Percentiles rank a stretch among this genome's conserved stretches.
Evolutionary conservation across 2,329 filamentous ascomycete genomes (phyloP).

Genomic region (Fusarium miscanthi): DNA sequence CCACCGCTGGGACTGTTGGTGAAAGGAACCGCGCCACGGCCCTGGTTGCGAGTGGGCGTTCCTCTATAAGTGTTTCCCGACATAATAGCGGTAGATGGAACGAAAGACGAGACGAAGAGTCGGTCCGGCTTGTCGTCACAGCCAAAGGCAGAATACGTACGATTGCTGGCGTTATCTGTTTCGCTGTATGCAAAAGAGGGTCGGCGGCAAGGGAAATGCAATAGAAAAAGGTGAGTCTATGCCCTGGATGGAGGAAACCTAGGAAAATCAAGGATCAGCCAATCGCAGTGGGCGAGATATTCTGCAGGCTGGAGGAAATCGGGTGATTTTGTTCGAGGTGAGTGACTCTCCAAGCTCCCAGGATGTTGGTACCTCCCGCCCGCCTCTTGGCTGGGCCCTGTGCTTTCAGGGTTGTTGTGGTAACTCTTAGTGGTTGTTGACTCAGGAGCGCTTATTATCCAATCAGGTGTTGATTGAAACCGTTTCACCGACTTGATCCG

Average conservation of each 20-base stretch:
- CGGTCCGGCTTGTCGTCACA: constrained; percentile 30
- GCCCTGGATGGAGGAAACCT: constrained; percentile 29
- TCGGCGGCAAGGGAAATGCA: constrained; percentile 16
- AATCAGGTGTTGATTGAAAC: constrained; percentile 14
- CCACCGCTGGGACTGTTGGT: constrained; percentile 66
- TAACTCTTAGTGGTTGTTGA: constrained; percentile 40
- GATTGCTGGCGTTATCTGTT: constrained; percentile 23
- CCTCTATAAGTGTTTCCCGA: constrained; percentile 74
- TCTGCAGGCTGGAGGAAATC: constrained; percentile 41
- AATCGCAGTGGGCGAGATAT: constrained; percentile 44
- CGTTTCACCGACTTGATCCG: constrained; percentile 22
- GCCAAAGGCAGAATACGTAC: constrained; percentile 31
- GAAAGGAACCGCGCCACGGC: constrained; percentile 69
- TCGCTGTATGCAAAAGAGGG: constrained; percentile 31
- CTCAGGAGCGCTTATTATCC: neutral
- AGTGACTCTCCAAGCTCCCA: constrained; percentile 28
- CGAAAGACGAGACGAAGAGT: constrained; percentile 34
- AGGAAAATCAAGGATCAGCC: constrained; percentile 34
- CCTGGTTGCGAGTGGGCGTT: constrained; percentile 72
- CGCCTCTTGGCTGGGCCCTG: constrained; percentile 15
- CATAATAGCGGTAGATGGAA: constrained; percentile 55
- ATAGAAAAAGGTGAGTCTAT: constrained; percentile 34
- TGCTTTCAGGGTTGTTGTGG: constrained; percentile 30
- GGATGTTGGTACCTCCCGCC: constrained; percentile 30
- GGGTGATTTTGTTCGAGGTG: constrained; percentile 42